These are phyloP conservation scores for Podospora comata DNA, from an alignment of 495 filamentous ascomycete genomes.

Conservation along the genomic window DNA sequence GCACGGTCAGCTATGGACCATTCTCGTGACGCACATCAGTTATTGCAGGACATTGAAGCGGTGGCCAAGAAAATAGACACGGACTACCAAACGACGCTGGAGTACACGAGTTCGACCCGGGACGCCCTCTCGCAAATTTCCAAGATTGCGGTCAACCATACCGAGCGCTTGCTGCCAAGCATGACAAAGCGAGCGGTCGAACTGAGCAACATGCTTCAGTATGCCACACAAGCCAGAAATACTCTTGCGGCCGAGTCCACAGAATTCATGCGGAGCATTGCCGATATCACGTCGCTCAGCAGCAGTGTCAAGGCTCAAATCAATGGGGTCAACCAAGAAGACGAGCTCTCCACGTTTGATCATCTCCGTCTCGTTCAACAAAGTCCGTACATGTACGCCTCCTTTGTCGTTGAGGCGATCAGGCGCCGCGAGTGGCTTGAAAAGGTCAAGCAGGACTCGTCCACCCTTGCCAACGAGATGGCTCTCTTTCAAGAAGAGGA, in stretches of 20 bases:
- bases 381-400: constrained; percentile 84
- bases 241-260: constrained; percentile 56
- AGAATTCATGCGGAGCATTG: constrained; percentile 74
- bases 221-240: constrained; percentile 61
- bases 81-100: constrained; percentile 77
- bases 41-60: constrained; percentile 82
- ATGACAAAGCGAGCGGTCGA: constrained; percentile 67
- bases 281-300: constrained; percentile 69
- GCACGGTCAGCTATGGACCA: constrained; percentile 43
- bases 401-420: constrained; percentile 79
- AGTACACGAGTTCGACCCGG: constrained; percentile 63
- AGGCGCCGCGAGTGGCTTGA: constrained; percentile 85
- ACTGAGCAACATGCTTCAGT: constrained; percentile 67
- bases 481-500: constrained; percentile 88
- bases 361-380: constrained; percentile 70
- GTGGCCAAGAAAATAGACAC: constrained; percentile 80
- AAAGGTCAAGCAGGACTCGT: constrained; percentile 80
- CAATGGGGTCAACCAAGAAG: constrained; percentile 64
- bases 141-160: constrained; percentile 82
- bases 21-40: constrained; percentile 42
- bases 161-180: constrained; percentile 80
- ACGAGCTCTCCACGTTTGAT: constrained; percentile 69
- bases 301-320: constrained; percentile 66
- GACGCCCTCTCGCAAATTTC: constrained; percentile 76
- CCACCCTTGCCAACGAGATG: constrained; percentile 85